Conservation (phyloP, 1,284 basidiomycete species). For the Fomes fomentarius region DNA sequence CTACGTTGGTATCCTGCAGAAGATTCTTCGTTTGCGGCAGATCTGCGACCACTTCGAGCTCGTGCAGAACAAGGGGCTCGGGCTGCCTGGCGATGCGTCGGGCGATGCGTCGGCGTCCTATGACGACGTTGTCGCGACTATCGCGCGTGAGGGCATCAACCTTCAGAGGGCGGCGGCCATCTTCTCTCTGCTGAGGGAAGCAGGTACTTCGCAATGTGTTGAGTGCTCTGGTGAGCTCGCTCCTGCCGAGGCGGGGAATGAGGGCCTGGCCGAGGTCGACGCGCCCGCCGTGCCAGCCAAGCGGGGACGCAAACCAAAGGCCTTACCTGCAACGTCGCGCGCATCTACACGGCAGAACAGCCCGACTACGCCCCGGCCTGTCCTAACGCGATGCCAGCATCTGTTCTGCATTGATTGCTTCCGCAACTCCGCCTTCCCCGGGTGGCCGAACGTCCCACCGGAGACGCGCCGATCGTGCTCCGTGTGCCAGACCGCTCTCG, state of each 20-base stretch:
- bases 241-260: slow-evolving; percentile 49
- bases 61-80: slow-evolving; percentile 71
- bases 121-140: slow-evolving; percentile 77
- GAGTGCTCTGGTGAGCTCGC: slow-evolving; percentile 84
- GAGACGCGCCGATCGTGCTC: slow-evolving; percentile 69
- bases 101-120: slow-evolving; percentile 55
- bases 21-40: slow-evolving; percentile 92
- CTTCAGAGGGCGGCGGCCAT: slow-evolving; percentile 75
- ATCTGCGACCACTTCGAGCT: slow-evolving; percentile 97
- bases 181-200: slow-evolving; percentile 82
- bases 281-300: slow-evolving; percentile 54
- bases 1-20: slow-evolving; percentile 96
- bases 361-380: slow-evolving; percentile 56
- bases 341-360: slow-evolving; percentile 70
- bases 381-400: slow-evolving; percentile 94
- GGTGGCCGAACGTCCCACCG: slow-evolving; percentile 73
- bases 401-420: slow-evolving; percentile 88
- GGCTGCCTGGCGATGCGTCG: slow-evolving; percentile 43
- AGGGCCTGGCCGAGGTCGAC: slow-evolving; percentile 52
- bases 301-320: slow-evolving; percentile 65
- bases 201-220: slow-evolving; percentile 84
- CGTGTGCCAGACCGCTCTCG: slow-evolving; percentile 71
- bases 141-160: slow-evolving; percentile 83
- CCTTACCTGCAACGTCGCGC: slow-evolving; percentile 49
- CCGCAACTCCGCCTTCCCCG: slow-evolving; percentile 71